Base-by-base conservation (phyloP, 257 asterid species). In the Euphrasia confusa region DNA sequence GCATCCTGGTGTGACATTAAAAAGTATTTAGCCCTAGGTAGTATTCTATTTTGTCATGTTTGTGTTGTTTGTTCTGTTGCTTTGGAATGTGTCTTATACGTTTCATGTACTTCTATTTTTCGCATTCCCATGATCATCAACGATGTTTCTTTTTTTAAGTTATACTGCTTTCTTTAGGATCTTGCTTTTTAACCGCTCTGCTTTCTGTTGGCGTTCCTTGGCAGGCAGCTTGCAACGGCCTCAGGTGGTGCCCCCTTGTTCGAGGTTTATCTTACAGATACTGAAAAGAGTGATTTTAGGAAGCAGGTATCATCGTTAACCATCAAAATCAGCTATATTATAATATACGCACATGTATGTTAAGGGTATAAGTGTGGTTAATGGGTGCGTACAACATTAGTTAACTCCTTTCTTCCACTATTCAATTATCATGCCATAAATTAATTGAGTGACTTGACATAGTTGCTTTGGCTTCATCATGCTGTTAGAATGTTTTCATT, bases 151-250 rank as follows among this genome's bases (percentile, higher is more conserved):
- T 21, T 21, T 21, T 21, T 1, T 21, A 21, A 0, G 27, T 61
- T 48, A 53, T 55, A 12, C 47, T 68, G 50, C 37, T 69, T 15
- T 64, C 17, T 21, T 58, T 35, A 47, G 58, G 70, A 68, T 70
- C 42, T 28, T 47, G 35, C 2, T 44, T 44, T 24, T 66, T 21
- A 21, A 69, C 37, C 63, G 67, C 67, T 54, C 66, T 72, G 71
- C 44, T 75, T 50, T 27, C 60, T 65, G 61, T 68, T 61, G 61
- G 49, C 64, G 3, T 75, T 75, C 66, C 44, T 58, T 69, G 54
- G 68, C 95, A 89, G 99, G 81, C 96, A 92, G 90, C 89, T 92
- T 69, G 90, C 89, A 50, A 76, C 95, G 39, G 72, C 87, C 37
- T 74, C 79, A 24, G 83, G 75, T 71, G 99, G 99, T 7, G 80